Base-by-base conservation (phyloP, 768 basidiomycete genomes). In the Termitomyces sp. region DNA sequence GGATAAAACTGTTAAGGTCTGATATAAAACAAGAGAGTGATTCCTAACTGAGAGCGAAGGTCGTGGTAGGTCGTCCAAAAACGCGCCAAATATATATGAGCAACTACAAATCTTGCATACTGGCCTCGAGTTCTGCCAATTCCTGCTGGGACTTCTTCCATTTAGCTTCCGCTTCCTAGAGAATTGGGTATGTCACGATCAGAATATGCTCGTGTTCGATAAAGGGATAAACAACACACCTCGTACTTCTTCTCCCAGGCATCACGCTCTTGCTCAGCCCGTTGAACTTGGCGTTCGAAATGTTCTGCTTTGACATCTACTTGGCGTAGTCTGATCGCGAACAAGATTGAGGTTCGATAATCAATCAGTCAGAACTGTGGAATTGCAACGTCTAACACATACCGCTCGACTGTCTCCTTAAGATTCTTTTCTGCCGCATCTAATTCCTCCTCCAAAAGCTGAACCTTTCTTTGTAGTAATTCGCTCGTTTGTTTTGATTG, bases 281-380 rank as follows among this genome's bases (percentile, higher is more conserved):
- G 83, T 62, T 84, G 78, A 19, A 97, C 86, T 68, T 95, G 91
- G 48, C 94, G 85, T 74, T 98, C 96, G 69, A 92, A 97, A 76
- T 98, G 94, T 72, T 99, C 97, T 10, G 96, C 96, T 77, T 98
- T 99, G 73, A 98, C 89, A 68, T 99, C 97, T 56, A 96, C 94
- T 68, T 96, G 92, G 60, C 96, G 81, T 64, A 99, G 80, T 72
- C 96, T 98, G 64, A 42, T 51, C 37, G 50, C 25, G 47, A 34
- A 49, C 28, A 49, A 37, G 23, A 63, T 55, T 17, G 53, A 54
- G 37, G 21, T 52, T 34, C 55, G 62, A 56, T 52, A 59, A 65
- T 61, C 53, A 43, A 65, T 57, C 55, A 58, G 56, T 56, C 54
- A 55, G 35, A 7, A 51, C 53, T 3, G 27, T 46, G n/a, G 23